These are phyloP conservation scores for Neurospora intermedia DNA, from an alignment of 495 filamentous ascomycete species.

Conservation along the genomic window DNA sequence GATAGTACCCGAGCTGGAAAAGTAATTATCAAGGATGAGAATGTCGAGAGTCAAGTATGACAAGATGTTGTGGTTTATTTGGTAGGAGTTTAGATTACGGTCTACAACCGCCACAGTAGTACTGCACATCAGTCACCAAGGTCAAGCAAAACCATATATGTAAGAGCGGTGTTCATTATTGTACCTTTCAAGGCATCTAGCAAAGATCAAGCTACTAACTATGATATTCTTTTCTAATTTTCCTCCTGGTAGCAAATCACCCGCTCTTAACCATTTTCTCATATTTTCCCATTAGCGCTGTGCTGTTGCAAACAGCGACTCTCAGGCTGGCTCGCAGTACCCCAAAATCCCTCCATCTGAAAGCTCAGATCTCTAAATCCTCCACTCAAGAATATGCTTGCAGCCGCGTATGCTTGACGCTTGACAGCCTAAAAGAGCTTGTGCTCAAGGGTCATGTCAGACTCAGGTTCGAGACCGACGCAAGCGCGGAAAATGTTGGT, in stretches of 20 bases:
- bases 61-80: background rate
- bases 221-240: background rate
- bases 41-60: background rate
- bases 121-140: background rate
- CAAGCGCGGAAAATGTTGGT: constrained; percentile 99
- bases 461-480: constrained; percentile 94
- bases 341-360: background rate
- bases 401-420: background rate
- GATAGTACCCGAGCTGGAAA: background rate
- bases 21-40: background rate
- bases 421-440: constrained; percentile 61
- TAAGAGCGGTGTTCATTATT: background rate
- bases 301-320: background rate
- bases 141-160: background rate
- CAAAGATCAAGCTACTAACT: background rate
- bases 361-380: background rate
- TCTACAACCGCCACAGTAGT: background rate
- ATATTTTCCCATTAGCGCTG: background rate
- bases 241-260: background rate
- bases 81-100: background rate
- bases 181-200: background rate
- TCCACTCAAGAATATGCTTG: background rate
- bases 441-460: constrained; percentile 98
- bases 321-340: background rate
- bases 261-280: background rate